Percentiles rank a stretch among this genome's conserved stretches.
phyloP scores from a whole-genome alignment of 2,329 filamentous ascomycete genomes.

The Neonectria magnoliae region DNA sequence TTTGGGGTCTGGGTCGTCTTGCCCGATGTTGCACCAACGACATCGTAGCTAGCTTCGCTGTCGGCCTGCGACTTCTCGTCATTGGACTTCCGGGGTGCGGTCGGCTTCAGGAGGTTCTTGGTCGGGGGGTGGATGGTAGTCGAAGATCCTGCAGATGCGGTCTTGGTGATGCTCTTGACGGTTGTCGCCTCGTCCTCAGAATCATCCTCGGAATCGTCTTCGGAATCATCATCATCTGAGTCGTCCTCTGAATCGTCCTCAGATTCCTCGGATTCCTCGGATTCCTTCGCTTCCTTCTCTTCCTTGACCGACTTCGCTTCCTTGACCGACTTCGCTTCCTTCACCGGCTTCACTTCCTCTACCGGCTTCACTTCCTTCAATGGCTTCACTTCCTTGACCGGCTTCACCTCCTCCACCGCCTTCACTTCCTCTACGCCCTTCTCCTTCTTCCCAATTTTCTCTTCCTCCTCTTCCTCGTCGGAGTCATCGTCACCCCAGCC shows the following conservation, averaged over 20 bases:
- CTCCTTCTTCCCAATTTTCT: conserved; percentile 13
- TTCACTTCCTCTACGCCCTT: not conserved
- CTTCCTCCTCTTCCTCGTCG: conserved; percentile 49
- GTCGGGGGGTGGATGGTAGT: conserved; percentile 67
- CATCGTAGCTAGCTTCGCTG: conserved; percentile 95
- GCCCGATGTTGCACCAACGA: conserved; percentile 82
- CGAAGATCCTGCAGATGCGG: conserved; percentile 65
- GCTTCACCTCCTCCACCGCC: not conserved
- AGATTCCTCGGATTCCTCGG: conserved; percentile 64
- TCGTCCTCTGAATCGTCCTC: conserved; percentile 42
- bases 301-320: conserved; percentile 58
- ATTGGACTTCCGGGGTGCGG: conserved; percentile 77
- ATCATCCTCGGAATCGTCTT: conserved; percentile 12
- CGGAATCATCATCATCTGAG: conserved; percentile 49
- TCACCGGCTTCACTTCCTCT: not conserved
- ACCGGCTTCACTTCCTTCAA: conserved; percentile 25
- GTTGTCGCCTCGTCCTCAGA: conserved; percentile 29
- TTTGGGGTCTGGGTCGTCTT: conserved; percentile 80
- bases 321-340: not conserved
- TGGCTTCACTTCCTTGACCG: not conserved
- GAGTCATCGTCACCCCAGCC: conserved; percentile 81
- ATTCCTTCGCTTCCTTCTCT: conserved; percentile 72
- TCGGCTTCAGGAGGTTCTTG: conserved; percentile 64
- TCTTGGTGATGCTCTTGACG: conserved; percentile 47
- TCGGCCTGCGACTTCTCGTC: conserved; percentile 91